A percentile compares a stretch with the other conserved stretches of the same genome.
Conservation (phyloP, 2,329 filamentous ascomycete species). For the Fusarium nisikadoi region DNA sequence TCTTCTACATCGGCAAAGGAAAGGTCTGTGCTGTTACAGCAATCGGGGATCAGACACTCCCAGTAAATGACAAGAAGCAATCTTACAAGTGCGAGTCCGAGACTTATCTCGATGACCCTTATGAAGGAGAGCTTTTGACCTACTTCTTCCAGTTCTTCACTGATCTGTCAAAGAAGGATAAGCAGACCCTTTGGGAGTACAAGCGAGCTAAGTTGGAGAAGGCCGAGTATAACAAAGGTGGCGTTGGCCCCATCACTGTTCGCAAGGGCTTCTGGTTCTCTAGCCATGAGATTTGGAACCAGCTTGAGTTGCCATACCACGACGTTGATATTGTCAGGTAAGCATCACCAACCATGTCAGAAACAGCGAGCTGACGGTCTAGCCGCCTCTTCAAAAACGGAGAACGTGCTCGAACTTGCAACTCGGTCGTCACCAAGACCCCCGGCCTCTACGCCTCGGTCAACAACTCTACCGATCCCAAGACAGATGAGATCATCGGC, state of each 20-base stretch:
- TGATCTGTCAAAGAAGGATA: slow-evolving; percentile 47
- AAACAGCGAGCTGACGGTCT: rapidly evolving
- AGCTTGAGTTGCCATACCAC: slow-evolving; percentile 55
- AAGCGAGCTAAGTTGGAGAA: slow-evolving; percentile 53
- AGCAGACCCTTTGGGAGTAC: slow-evolving; percentile 50
- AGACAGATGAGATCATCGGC: slow-evolving; percentile 50
- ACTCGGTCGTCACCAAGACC: slow-evolving; percentile 50
- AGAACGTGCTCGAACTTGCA: slow-evolving; percentile 55
- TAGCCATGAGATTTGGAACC: slow-evolving; percentile 55
- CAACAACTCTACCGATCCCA: slow-evolving; percentile 54
- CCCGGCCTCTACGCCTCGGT: slow-evolving; percentile 56
- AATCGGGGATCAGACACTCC: slow-evolving; percentile 49
- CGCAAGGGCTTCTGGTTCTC: slow-evolving; percentile 57
- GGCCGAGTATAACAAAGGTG: slow-evolving; percentile 50
- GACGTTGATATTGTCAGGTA: slow-evolving; percentile 54
- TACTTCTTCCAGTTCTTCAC: slow-evolving; percentile 55
- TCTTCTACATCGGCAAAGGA: slow-evolving; percentile 53
- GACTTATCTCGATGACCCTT: slow-evolving; percentile 53
- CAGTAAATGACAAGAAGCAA: slow-evolving; percentile 43
- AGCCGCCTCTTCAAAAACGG: slow-evolving; percentile 53
- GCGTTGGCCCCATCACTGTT: slow-evolving; percentile 54
- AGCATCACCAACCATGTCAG: neutral
- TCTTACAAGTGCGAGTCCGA: slow-evolving; percentile 51
- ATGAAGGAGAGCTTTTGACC: slow-evolving; percentile 56
- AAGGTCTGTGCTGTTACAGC: slow-evolving; percentile 53